Base-by-base conservation (phyloP, 441 rosid species). In the Dalechampia spathulata region DNA sequence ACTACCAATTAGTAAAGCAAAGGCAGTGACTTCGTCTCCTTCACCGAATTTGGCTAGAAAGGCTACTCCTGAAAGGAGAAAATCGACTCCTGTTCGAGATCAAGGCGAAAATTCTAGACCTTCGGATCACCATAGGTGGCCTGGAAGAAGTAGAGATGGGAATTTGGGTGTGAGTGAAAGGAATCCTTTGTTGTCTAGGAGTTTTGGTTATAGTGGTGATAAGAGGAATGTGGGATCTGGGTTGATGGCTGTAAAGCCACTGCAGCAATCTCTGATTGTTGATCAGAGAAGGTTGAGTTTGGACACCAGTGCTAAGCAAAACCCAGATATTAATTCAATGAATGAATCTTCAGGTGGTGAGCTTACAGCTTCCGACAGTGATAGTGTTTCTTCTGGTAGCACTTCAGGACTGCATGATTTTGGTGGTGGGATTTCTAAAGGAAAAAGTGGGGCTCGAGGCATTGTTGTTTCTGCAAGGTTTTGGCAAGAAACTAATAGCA, bases 301-400 rank as follows among this genome's bases (percentile, higher is more conserved):
- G 42, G 78, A 76, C 69, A 70, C 72, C 55, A 66, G 60, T 68
- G 75, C 60, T 61, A 61, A 61, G 52, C 68, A 60, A 37, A 73
- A 63, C 61, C 76, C 65, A 37, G 62, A 63, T 13, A 41, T 48
- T n/a, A 56, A 42, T 62, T 79, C 67, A 57, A 65, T 55, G 25
- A 75, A 71, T 55, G 67, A 55, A 20, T 71, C 65, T 40, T 71
- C 41, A 25, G 27, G 44, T 49, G 75, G 72, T 64, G 82, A 79
- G 62, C 69, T 44, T 15, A 64, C 45, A 23, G 79, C 75, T 67
- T 90, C 97, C 51, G 97, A 87, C 61, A 76, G 83, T 60, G 97
- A 87, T 39, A 85, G 91, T 73, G 86, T 78, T 44, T 85, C 96
- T 56, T 83, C 97, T 38, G 85, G 82, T 25, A 69, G 90, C 67